These are phyloP conservation scores for Aspergillus pseudonomiae DNA, from an alignment of 2,329 filamentous ascomycete species.

Conservation along the genomic window DNA sequence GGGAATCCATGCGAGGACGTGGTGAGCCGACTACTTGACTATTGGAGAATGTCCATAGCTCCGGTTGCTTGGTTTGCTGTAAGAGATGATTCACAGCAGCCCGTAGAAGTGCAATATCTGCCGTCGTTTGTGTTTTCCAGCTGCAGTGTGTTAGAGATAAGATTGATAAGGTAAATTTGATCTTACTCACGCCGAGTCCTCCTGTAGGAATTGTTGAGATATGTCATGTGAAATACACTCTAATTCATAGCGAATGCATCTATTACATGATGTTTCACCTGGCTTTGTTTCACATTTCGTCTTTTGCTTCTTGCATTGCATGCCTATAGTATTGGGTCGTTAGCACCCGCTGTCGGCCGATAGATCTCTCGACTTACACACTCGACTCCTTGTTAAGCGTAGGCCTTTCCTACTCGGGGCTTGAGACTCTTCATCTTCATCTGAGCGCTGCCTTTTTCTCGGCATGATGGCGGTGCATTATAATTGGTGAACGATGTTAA, in stretches of 20 bases:
- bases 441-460: background rate
- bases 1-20: background rate
- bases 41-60: background rate
- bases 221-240: slow-evolving; percentile 16
- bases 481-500: background rate
- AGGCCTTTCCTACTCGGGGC: background rate
- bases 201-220: slow-evolving; percentile 15
- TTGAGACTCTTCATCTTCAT: background rate
- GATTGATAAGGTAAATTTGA: background rate
- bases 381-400: background rate
- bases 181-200: slow-evolving; percentile 11
- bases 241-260: slow-evolving; percentile 5
- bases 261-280: slow-evolving; percentile 8
- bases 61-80: slow-evolving; percentile 5
- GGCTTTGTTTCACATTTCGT: slow-evolving; percentile 24
- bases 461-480: background rate
- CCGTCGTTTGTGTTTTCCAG: slow-evolving; percentile 16
- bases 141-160: background rate
- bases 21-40: background rate
- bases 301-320: slow-evolving; percentile 17
- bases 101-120: slow-evolving; percentile 7
- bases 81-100: slow-evolving; percentile 10
- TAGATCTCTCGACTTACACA: background rate
- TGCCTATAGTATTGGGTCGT: slow-evolving; percentile 1
- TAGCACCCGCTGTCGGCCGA: background rate